A percentile compares a stretch with the other conserved stretches of the same genome.
Conservation (phyloP, 306 rosid species). For the Albizia julibrissin region DNA sequence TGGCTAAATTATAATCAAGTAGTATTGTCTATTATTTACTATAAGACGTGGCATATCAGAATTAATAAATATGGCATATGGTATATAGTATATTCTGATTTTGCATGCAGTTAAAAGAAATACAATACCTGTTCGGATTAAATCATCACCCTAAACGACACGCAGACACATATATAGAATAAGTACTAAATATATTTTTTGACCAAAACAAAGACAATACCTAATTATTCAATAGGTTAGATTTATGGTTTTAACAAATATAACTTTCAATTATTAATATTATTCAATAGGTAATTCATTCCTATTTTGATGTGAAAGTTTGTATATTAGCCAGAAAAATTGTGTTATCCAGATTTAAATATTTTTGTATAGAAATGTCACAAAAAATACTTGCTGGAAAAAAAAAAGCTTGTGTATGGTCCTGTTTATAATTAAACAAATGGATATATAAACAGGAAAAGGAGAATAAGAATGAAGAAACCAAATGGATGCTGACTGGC, state of each 20-base stretch:
- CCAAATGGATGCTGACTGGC: conserved; percentile 5
- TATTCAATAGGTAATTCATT: neutral
- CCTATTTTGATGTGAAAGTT: neutral
- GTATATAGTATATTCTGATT: neutral
- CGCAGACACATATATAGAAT: neutral
- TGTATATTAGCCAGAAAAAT: neutral
- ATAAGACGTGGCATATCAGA: too few species aligned
- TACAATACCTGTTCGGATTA: neutral
- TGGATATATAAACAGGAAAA: neutral
- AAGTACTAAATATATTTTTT: neutral
- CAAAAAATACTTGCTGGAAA: neutral
- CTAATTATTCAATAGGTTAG: neutral
- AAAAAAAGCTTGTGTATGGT: neutral
- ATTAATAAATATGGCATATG: too few species aligned
- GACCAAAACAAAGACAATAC: neutral
- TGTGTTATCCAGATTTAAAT: neutral
- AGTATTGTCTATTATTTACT: too few species aligned
- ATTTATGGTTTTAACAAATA: neutral
- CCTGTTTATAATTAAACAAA: neutral
- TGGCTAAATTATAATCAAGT: too few species aligned
- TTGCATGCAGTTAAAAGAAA: too few species aligned
- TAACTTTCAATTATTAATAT: too few species aligned
- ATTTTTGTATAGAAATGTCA: neutral
- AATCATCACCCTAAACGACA: neutral
- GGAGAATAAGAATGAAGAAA: neutral